Conservation (phyloP, 1,284 basidiomycete genomes). For the Ceratobasidium sp. region DNA sequence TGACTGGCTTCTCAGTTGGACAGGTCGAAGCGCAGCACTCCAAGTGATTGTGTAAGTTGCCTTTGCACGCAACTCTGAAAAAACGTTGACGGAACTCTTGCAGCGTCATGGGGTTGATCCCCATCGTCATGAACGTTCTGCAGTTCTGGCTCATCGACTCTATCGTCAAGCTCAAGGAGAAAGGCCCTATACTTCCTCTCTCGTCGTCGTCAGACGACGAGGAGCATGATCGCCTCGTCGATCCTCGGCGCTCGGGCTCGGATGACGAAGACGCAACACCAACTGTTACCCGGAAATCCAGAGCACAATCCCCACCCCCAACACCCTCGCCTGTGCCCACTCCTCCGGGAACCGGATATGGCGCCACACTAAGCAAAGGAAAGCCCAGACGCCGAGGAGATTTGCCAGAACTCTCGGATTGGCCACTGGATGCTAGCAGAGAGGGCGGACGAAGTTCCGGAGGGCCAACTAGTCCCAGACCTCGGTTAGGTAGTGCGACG, state of each 20-base stretch:
- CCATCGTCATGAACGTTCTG: slow-evolving; percentile 90
- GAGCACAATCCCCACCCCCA: slow-evolving; percentile 44
- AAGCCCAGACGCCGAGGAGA: slow-evolving; percentile 32
- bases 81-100: slow-evolving; percentile 28
- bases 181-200: slow-evolving; percentile 1
- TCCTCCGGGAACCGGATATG: slow-evolving; percentile 43
- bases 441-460: background rate
- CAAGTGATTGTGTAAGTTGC: slow-evolving; percentile 84
- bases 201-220: slow-evolving; percentile 3
- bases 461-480: slow-evolving; percentile 23
- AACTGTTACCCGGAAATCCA: background rate
- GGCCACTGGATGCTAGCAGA: slow-evolving; percentile 43
- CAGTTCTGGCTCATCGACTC: slow-evolving; percentile 92
- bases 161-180: slow-evolving; percentile 69
- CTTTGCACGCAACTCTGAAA: slow-evolving; percentile 24
- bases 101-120: slow-evolving; percentile 92
- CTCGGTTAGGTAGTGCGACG: slow-evolving; percentile 23
- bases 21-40: slow-evolving; percentile 69
- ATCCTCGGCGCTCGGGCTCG: slow-evolving; percentile 6
- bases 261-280: slow-evolving; percentile 33
- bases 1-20: slow-evolving; percentile 86
- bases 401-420: slow-evolving; percentile 38
- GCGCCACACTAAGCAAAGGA: slow-evolving; percentile 40
- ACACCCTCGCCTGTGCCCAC: slow-evolving; percentile 46
- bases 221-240: slow-evolving; percentile 43